Percentiles rank a stretch among this genome's conserved stretches.
phyloP scores from a whole-genome alignment of 2,329 filamentous ascomycete genomes.

The Shiraia bambusicola region DNA sequence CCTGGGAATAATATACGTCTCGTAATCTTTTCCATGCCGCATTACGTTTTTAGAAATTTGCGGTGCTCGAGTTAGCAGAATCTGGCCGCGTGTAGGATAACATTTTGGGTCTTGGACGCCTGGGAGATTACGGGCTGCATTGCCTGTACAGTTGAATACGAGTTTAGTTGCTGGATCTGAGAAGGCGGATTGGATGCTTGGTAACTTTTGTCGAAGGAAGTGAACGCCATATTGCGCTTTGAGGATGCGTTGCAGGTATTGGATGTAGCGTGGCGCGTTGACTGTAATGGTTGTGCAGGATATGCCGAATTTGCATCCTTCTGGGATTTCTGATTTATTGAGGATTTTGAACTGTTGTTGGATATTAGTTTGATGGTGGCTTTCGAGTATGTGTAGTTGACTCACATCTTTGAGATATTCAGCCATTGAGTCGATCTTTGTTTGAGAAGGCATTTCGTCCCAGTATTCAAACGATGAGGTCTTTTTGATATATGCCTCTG shows the following conservation, averaged over 20 bases:
- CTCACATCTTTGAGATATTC: slow-evolving; percentile 19
- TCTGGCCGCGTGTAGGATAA: slow-evolving; percentile 20
- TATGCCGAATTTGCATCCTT: slow-evolving; percentile 17
- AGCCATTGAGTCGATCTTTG: slow-evolving; percentile 18
- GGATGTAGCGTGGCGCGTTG: slow-evolving; percentile 19
- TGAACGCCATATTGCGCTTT: slow-evolving; percentile 10
- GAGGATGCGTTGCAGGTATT: slow-evolving; percentile 11
- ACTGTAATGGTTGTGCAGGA: slow-evolving; percentile 20
- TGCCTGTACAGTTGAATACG: slow-evolving; percentile 23
- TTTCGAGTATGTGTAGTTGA: not conserved
- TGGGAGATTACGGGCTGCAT: slow-evolving; percentile 11
- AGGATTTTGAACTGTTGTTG: slow-evolving; percentile 13
- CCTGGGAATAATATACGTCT: slow-evolving; percentile 24
- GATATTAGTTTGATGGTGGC: not conserved
- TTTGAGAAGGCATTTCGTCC: slow-evolving; percentile 13
- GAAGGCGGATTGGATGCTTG: slow-evolving; percentile 14
- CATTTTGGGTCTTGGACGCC: slow-evolving; percentile 17
- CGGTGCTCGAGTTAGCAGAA: slow-evolving; percentile 17
- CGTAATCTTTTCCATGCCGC: slow-evolving; percentile 22
- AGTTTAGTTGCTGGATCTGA: slow-evolving; percentile 10
- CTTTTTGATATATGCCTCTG: slow-evolving; percentile 12
- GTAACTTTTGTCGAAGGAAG: slow-evolving; percentile 14
- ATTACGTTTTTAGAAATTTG: slow-evolving; percentile 18
- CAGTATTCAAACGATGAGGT: slow-evolving; percentile 20
- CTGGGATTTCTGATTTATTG: slow-evolving; percentile 8